Percentiles rank a stretch among this genome's conserved stretches.
phyloP scores from a whole-genome alignment of 2,329 filamentous ascomycete species.

The Claviceps humidiphila region DNA sequence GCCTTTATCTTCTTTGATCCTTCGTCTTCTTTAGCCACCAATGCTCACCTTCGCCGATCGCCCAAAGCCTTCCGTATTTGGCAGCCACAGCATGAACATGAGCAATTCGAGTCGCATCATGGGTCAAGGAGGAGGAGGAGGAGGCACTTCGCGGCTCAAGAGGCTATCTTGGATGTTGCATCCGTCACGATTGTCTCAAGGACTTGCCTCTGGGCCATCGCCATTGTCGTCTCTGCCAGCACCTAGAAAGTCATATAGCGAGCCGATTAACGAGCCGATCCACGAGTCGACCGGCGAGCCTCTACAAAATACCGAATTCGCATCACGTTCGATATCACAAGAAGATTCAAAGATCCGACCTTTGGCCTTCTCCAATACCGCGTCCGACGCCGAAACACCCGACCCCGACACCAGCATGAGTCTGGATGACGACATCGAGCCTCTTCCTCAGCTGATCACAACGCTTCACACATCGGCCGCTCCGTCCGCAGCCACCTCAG shows the following conservation, averaged over 20 bases:
- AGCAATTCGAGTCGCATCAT: not conserved
- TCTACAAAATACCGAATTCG: not conserved
- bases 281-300: not conserved
- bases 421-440: not conserved
- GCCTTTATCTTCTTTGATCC: not conserved
- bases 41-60: conserved; percentile 7
- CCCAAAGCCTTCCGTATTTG: conserved; percentile 4
- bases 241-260: not conserved
- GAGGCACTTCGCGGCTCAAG: conserved; percentile 4
- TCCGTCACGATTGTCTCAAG: conserved; percentile 13
- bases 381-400: not conserved
- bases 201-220: conserved; percentile 30
- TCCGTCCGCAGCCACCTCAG: not conserved
- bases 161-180: conserved; percentile 9
- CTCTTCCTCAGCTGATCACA: not conserved
- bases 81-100: conserved; percentile 3
- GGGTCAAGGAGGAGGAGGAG: conserved; percentile 4
- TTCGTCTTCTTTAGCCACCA: conserved; percentile 3
- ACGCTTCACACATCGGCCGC: not conserved
- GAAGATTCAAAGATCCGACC: not conserved
- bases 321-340: not conserved
- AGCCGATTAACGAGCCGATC: not conserved
- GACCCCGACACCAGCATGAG: not conserved
- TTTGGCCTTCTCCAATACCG: not conserved
- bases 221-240: conserved; percentile 16